Evolutionary conservation across 2,329 filamentous ascomycete species (phyloP), one percentile per base, ranked within the genome.

Genomic region (Aureobasidium sp.): DNA sequence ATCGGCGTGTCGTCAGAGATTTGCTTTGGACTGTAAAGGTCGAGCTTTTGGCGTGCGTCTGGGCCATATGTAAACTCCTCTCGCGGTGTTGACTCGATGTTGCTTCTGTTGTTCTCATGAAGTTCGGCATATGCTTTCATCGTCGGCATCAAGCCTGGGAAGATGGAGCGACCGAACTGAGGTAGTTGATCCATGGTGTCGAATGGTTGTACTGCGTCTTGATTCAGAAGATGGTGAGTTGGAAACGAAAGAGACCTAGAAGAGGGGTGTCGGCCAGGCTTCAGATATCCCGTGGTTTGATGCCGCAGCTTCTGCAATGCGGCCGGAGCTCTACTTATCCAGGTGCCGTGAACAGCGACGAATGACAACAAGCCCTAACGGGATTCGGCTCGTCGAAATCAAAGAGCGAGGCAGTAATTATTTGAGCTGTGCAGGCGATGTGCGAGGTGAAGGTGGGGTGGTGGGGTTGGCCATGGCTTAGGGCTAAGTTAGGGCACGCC

Each of bases 11-110:
- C 62, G 22, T 67, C 49, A 8, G 39, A 64, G 12, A 67, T 58
- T 6, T 64, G 64, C 9, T 63, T 42, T 4, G 66, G 71, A 36
- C 58, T 70, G 65, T 78, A 78, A 42, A 77, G 60, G 62, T 78
- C 76, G 20, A 78, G 69, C 41, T 72, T 64, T 14, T 77, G 75
- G 12, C 76, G 71, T 11, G 70, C 64, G 37, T 73, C 63, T 2
- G 67, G 65, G 4, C 75, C 76, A 61, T 77, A 77, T 5, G 61
- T 63, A 64, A 72, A 67, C 12, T 73, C 74, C 49, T 72, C 63
- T 34, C 64, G 64, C 27, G 47, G 53, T 14, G 65, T 62, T 11
- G 68, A 67, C 9, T 62, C 68, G 55, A 70, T 70, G 22, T n/a
- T 49, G 36, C 58, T 61, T n/a, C 65, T 64, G 41, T 70, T 69